Percentiles rank a stretch among this genome's conserved stretches.
Evolutionary conservation across 192 early-diverging fungal species (phyloP).

Genomic region (Coemansia sp.): DNA sequence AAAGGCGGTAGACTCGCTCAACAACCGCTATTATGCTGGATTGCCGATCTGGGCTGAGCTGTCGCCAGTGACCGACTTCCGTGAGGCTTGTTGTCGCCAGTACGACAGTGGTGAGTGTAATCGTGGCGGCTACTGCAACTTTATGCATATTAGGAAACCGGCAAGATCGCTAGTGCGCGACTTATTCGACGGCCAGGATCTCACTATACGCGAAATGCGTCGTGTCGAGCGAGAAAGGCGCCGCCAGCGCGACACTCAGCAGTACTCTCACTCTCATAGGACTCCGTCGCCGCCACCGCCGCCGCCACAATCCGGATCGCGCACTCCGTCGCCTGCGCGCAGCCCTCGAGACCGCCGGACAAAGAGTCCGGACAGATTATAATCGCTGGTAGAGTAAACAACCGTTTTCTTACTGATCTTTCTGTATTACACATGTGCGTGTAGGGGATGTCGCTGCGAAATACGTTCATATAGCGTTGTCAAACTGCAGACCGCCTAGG

Average conservation of each 20-base stretch:
- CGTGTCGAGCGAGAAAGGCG: constrained; percentile 45
- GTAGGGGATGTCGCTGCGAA: too few species aligned
- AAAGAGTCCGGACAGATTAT: constrained; percentile 26
- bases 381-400: constrained; percentile 3
- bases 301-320: constrained; percentile 16
- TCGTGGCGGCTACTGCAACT: constrained; percentile 96
- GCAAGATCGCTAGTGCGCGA: constrained; percentile 73
- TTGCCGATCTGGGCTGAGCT: constrained; percentile 94
- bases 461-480: too few species aligned
- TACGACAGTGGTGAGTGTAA: constrained; percentile 94
- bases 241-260: constrained; percentile 9
- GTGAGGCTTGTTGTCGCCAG: constrained; percentile 97
- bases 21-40: constrained; percentile 93
- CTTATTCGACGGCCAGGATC: constrained; percentile 77
- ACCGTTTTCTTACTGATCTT: neutral
- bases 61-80: constrained; percentile 95
- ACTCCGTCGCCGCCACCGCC: neutral
- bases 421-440: neutral
- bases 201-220: constrained; percentile 50
- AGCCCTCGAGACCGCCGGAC: constrained; percentile 30
- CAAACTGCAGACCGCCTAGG: too few species aligned
- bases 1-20: constrained; percentile 86
- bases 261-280: neutral
- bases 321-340: constrained; percentile 45
- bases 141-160: constrained; percentile 96